Evolutionary conservation across 306 rosid species (phyloP).

Genomic region (Corylus americana): DNA sequence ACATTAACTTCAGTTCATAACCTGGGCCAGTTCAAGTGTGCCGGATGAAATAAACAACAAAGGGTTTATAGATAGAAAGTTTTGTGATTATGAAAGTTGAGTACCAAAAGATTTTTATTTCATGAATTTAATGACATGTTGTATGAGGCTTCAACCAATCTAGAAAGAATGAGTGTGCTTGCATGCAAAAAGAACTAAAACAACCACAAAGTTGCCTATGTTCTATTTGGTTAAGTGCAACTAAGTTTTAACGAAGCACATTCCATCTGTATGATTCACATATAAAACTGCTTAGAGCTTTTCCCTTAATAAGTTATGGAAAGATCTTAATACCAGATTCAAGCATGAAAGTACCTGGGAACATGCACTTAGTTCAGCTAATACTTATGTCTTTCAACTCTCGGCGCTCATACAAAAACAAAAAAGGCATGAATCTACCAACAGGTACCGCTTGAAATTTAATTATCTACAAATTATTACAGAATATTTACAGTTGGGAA

Average conservation of each 20-base stretch:
- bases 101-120: not conserved
- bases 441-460: not conserved
- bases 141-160: not conserved
- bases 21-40: conserved; percentile 32
- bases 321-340: not conserved
- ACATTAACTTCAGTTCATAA: conserved; percentile 60
- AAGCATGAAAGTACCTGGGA: not conserved
- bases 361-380: not conserved
- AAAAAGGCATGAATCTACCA: not conserved
- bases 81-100: not conserved
- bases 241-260: not conserved
- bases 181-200: not conserved
- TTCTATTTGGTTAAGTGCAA: not conserved
- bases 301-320: not conserved
- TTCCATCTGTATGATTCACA: not conserved
- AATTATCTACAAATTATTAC: not conserved
- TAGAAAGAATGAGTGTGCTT: not conserved
- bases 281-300: not conserved
- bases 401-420: too few species aligned
- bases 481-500: not conserved
- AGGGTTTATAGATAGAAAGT: not conserved
- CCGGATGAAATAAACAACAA: conserved; percentile 2
- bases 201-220: not conserved
- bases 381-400: too few species aligned
- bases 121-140: not conserved